phyloP scores from a whole-genome alignment of 1,284 basidiomycete genomes.

The Ustilago loliicola region DNA sequence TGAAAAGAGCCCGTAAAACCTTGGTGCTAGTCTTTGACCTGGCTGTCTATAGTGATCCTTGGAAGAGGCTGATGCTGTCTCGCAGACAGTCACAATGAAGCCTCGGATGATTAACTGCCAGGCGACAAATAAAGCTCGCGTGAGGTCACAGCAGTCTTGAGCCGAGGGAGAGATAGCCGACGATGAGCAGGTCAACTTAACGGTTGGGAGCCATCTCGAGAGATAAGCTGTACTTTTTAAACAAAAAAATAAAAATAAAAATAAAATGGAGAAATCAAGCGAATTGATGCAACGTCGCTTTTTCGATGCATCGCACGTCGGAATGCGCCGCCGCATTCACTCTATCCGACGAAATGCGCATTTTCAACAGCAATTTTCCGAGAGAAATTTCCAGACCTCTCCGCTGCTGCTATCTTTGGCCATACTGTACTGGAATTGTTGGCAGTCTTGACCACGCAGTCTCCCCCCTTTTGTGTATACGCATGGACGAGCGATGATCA shows the following conservation, averaged over 20 bases:
- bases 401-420: slow-evolving; percentile 11
- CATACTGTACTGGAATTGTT: neutral
- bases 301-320: slow-evolving; percentile 15
- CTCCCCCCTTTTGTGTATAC: neutral
- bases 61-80: neutral
- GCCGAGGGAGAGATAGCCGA: neutral
- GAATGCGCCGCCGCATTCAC: neutral
- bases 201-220: too few relatives aligned
- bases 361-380: slow-evolving; percentile 11
- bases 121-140: neutral
- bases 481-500: slow-evolving; percentile 8
- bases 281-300: slow-evolving; percentile 9
- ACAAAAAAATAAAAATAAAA: too few relatives aligned
- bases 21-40: too few relatives aligned
- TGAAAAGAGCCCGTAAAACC: neutral
- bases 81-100: neutral
- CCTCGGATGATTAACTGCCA: neutral
- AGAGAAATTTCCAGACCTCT: too few relatives aligned
- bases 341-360: neutral
- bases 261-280: neutral
- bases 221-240: too few relatives aligned
- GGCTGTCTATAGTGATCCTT: neutral
- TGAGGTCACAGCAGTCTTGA: neutral
- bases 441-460: neutral
- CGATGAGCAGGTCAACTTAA: too few relatives aligned